Conservation (phyloP, 495 filamentous ascomycete genomes). For the Aspergillus indologenus region DNA sequence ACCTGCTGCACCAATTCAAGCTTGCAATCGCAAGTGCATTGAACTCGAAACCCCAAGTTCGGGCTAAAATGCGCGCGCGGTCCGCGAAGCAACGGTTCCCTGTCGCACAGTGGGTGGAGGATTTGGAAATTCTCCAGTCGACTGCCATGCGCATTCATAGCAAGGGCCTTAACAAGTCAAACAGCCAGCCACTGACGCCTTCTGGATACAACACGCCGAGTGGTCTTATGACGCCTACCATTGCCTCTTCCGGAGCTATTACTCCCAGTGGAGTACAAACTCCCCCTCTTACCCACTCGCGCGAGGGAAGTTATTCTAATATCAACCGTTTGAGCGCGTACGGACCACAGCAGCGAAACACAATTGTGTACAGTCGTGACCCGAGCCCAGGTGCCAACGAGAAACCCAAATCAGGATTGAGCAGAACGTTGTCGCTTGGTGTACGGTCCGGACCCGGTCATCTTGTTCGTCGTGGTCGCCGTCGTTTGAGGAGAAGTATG, state of each 20-base stretch:
- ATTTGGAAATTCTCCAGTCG: constrained; percentile 58
- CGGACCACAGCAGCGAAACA: constrained; percentile 47
- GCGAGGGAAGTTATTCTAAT: constrained; percentile 53
- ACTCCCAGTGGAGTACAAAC: constrained; percentile 46
- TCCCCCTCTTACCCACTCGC: constrained; percentile 32
- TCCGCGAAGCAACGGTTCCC: constrained; percentile 78
- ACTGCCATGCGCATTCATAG: constrained; percentile 51
- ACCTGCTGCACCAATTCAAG: constrained; percentile 71
- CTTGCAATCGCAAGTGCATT: constrained; percentile 65
- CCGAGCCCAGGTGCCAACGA: constrained; percentile 36
- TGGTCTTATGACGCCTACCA: constrained; percentile 39
- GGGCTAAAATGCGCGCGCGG: constrained; percentile 69
- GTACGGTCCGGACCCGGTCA: constrained; percentile 39
- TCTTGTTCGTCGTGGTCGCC: constrained; percentile 32
- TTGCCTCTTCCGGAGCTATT: constrained; percentile 31
- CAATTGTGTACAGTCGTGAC: constrained; percentile 47
- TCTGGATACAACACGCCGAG: constrained; percentile 42
- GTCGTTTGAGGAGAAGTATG: constrained; percentile 29
- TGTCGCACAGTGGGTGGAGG: constrained; percentile 64
- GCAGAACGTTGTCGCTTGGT: constrained; percentile 38
- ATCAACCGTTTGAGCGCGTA: constrained; percentile 45
- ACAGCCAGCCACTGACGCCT: constrained; percentile 27
- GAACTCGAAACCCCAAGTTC: constrained; percentile 53
- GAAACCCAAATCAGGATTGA: constrained; percentile 36
- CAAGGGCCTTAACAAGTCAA: constrained; percentile 37